Evolutionary conservation across 1,284 basidiomycete species (phyloP).

Genomic region (Caloboletus firmus): DNA sequence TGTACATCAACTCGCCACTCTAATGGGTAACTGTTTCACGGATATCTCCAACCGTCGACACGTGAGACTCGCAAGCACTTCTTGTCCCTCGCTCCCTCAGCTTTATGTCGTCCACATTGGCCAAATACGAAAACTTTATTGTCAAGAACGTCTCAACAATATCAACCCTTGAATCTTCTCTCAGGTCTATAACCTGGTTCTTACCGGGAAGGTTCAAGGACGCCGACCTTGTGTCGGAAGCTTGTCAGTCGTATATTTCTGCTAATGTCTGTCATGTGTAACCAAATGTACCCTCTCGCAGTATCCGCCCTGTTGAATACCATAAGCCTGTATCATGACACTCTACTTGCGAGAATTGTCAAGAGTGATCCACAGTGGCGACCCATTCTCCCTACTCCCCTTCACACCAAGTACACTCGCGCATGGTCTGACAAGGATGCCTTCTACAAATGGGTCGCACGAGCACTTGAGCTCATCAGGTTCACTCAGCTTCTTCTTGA

Average conservation of each 20-base stretch:
- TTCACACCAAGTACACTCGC: slow-evolving; percentile 78
- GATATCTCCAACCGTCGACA: neutral
- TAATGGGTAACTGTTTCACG: too few species aligned
- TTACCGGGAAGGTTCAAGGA: slow-evolving; percentile 95
- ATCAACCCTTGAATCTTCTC: slow-evolving; percentile 81
- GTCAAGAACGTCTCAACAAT: slow-evolving; percentile 83
- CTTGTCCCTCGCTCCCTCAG: neutral
- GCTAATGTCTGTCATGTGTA: slow-evolving; percentile 15
- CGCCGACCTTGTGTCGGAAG: slow-evolving; percentile 90
- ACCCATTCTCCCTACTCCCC: slow-evolving; percentile 64
- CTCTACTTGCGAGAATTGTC: slow-evolving; percentile 68
- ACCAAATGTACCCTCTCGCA: slow-evolving; percentile 33
- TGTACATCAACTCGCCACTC: slow-evolving; percentile 20
- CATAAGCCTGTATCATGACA: slow-evolving; percentile 86
- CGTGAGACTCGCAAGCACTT: slow-evolving; percentile 7
- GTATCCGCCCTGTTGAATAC: slow-evolving; percentile 74
- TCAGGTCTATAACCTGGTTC: slow-evolving; percentile 91
- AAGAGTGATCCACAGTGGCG: slow-evolving; percentile 63
- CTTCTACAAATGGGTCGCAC: slow-evolving; percentile 74
- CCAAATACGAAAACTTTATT: slow-evolving; percentile 79
- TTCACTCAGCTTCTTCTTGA: slow-evolving; percentile 83
- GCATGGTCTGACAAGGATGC: slow-evolving; percentile 73
- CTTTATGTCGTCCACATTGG: slow-evolving; percentile 48
- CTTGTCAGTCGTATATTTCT: slow-evolving; percentile 59
- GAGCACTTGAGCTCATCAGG: slow-evolving; percentile 70